Base-by-base conservation (phyloP, 176 grass and related monocot species). In the Pontederia crassipes region DNA sequence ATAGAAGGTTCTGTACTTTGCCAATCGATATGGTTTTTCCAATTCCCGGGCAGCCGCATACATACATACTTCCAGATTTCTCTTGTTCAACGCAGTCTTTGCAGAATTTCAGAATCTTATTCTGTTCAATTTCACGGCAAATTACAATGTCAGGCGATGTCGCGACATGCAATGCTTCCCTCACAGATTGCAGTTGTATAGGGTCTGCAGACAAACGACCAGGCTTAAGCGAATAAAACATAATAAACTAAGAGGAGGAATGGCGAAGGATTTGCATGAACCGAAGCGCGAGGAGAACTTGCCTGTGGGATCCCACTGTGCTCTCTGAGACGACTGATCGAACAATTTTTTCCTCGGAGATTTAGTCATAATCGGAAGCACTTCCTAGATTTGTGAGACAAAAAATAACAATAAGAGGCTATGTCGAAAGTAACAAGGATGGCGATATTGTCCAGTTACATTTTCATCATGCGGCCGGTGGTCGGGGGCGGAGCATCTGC, bases 11-110 rank as follows among this genome's bases (percentile, higher is more conserved):
- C 59, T 81, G 88, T 8, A 92, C 74, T 51, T 86, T 89, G 71
- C 70, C 81, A 50, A 98, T 74, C 0, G 93, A 98, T 48, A 98
- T 57, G 15, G 88, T 86, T 62, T 98, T 98, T 79, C 88, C 94
- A 28, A 88, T 98, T 47, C 94, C 84, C 0, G 94, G 88, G 60
- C 87, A 89, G 12, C 88, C 88, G 1, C 94, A 93, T 1, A 89
- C 77, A 69, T 98, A 98, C 8, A 93, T 48, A 62, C 93, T 92
- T 11, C 79, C 88, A 12, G 84, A 74, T 75, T 59, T 75, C 57
- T 86, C 85, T 46, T 89, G 72, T 68, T 83, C 52, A 5, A 92
- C 13, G 11, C 79, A 81, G 0, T 61, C 62, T 74, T 77, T 92
- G 58, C 82, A 98, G 66, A 98, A 92, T 11, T 86, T 79, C 28